Evolutionary conservation across 1,284 basidiomycete species (phyloP).

Genomic region (Lentinula novae-zelandiae): DNA sequence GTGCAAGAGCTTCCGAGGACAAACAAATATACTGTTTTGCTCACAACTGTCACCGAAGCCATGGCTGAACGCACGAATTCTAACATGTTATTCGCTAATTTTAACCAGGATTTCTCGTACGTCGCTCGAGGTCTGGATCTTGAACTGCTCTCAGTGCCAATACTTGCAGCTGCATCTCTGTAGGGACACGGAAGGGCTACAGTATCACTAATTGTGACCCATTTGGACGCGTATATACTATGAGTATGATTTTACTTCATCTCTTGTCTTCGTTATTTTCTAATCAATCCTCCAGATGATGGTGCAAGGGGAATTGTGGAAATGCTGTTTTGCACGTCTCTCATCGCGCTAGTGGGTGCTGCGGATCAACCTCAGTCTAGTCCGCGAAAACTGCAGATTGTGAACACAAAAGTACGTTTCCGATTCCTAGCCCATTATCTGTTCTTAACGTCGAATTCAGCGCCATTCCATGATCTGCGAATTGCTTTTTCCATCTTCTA

Average conservation of each 20-base stretch:
- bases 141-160: neutral
- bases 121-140: constrained; percentile 21
- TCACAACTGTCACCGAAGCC: neutral
- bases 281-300: constrained; percentile 53
- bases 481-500: constrained; percentile 93
- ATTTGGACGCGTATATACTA: constrained; percentile 92
- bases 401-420: constrained; percentile 86
- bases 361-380: constrained; percentile 86
- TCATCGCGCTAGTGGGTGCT: constrained; percentile 94
- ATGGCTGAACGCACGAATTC: constrained; percentile 15
- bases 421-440: neutral
- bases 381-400: constrained; percentile 92
- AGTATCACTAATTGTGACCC: constrained; percentile 98
- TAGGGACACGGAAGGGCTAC: constrained; percentile 95
- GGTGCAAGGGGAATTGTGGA: constrained; percentile 95
- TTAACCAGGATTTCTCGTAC: constrained; percentile 86
- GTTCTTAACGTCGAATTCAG: constrained; percentile 34
- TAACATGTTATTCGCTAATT: constrained; percentile 82
- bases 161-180: constrained; percentile 74
- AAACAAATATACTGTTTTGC: constrained; percentile 1
- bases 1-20: neutral
- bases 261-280: neutral
- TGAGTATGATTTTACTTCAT: constrained; percentile 57
- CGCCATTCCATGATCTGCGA: constrained; percentile 99
- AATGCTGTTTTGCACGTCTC: constrained; percentile 98